These are phyloP conservation scores for Pistacia vera DNA, from an alignment of 345 rosid genomes.

Conservation along the genomic window DNA sequence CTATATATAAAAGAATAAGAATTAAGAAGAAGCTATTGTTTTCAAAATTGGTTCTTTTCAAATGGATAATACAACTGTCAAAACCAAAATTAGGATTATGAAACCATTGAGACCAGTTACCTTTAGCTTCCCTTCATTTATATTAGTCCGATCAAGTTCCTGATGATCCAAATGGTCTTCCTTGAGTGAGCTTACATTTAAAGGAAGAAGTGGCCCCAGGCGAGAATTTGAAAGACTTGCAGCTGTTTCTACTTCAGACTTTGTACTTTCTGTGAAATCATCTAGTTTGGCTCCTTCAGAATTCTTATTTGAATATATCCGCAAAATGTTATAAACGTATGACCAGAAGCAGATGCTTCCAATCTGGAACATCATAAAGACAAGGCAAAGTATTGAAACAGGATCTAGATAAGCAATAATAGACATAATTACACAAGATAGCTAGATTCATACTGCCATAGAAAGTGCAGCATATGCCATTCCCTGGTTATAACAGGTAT, in stretches of 20 bases:
- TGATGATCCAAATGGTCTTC: constrained; percentile 5
- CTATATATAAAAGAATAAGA: too few relatives aligned
- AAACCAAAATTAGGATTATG: neutral
- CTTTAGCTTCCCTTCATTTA: constrained; percentile 1
- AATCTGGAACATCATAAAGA: constrained; percentile 30
- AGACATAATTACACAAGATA: neutral
- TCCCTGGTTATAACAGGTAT: constrained; percentile 26
- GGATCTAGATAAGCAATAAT: neutral
- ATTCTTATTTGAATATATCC: constrained; percentile 27
- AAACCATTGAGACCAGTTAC: neutral
- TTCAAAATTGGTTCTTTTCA: neutral
- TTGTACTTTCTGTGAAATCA: neutral
- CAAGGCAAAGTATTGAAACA: constrained; percentile 6
- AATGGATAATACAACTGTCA: neutral
- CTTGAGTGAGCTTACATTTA: constrained; percentile 7
- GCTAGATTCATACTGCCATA: constrained; percentile 36
- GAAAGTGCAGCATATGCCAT: constrained; percentile 41
- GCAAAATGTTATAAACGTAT: constrained; percentile 47
- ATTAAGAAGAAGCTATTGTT: neutral
- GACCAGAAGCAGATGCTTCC: constrained; percentile 53
- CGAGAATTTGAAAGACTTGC: constrained; percentile 12
- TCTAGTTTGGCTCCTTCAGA: constrained; percentile 7
- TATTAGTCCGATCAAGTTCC: constrained; percentile 3
- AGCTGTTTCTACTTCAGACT: neutral
- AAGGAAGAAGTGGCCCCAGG: constrained; percentile 10